Percentiles rank a stretch among this genome's conserved stretches.
Evolutionary conservation across 2,329 filamentous ascomycete genomes (phyloP).

Genomic region (Aspergillus felis): DNA sequence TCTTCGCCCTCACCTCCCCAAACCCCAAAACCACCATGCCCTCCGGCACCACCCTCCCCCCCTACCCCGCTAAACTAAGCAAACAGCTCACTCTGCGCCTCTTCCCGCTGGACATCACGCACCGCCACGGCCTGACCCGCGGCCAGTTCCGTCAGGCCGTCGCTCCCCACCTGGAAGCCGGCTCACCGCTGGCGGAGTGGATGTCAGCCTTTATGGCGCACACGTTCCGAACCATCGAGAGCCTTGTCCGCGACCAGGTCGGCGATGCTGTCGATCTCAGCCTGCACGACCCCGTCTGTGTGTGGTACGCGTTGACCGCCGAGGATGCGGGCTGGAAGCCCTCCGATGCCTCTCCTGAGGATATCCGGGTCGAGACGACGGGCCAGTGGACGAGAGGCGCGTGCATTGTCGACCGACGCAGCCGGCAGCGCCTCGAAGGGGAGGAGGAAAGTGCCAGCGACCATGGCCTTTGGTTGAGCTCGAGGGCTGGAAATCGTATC

Average conservation of each 20-base stretch:
- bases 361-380: constrained; percentile 81
- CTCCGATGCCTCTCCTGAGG: constrained; percentile 59
- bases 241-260: constrained; percentile 53
- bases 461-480: constrained; percentile 70
- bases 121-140: constrained; percentile 61
- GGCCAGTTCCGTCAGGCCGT: constrained; percentile 57
- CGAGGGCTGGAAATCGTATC: constrained; percentile 72
- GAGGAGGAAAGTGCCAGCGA: constrained; percentile 65
- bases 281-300: constrained; percentile 72
- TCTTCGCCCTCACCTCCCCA: constrained; percentile 72
- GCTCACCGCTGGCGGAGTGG: constrained; percentile 73
- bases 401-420: constrained; percentile 76
- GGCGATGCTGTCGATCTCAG: constrained; percentile 54
- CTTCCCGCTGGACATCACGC: constrained; percentile 75
- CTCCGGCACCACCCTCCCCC: constrained; percentile 47
- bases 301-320: constrained; percentile 70
- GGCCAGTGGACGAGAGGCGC: constrained; percentile 95
- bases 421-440: constrained; percentile 41
- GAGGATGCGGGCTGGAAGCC: constrained; percentile 38
- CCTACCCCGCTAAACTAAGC: constrained; percentile 63
- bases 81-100: constrained; percentile 63
- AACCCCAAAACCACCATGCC: constrained; percentile 81
- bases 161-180: constrained; percentile 53
- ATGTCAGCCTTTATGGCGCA: constrained; percentile 66
- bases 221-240: constrained; percentile 65